These are phyloP conservation scores for Dioszegia crocea DNA, from an alignment of 768 basidiomycete species.

Conservation along the genomic window DNA sequence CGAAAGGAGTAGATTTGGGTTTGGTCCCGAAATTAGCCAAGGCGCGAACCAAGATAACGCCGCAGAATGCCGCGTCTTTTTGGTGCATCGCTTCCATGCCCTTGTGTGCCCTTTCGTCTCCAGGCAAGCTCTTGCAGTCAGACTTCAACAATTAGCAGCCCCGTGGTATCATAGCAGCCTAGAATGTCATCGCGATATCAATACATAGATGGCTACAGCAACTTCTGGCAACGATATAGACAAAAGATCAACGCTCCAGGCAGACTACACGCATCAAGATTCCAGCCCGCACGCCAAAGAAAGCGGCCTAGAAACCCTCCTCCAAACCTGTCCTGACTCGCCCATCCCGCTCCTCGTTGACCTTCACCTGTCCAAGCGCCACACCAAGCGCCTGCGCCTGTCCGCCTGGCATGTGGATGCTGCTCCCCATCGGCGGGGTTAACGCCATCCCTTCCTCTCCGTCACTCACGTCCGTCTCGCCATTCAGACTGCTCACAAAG, in stretches of 20 bases:
- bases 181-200: too few relatives aligned
- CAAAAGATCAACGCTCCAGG: not conserved
- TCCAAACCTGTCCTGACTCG: not conserved
- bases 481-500: constrained; percentile 1
- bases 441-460: constrained; percentile 19
- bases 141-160: too few relatives aligned
- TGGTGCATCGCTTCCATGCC: not conserved
- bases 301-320: not conserved
- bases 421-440: constrained; percentile 26
- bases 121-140: too few relatives aligned
- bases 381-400: not conserved
- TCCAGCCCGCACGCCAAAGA: not conserved
- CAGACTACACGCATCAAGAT: not conserved
- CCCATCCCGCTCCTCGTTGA: not conserved
- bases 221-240: not conserved
- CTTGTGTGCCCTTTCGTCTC: too few relatives aligned
- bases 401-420: constrained; percentile 2
- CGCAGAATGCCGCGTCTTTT: not conserved
- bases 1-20: too few relatives aligned
- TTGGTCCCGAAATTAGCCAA: not conserved
- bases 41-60: not conserved
- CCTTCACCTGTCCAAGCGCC: not conserved
- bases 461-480: constrained; percentile 12
- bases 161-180: too few relatives aligned
- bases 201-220: not conserved